phyloP scores from a whole-genome alignment of 2,329 filamentous ascomycete genomes.

The Fonsecaea multimorphosa region DNA sequence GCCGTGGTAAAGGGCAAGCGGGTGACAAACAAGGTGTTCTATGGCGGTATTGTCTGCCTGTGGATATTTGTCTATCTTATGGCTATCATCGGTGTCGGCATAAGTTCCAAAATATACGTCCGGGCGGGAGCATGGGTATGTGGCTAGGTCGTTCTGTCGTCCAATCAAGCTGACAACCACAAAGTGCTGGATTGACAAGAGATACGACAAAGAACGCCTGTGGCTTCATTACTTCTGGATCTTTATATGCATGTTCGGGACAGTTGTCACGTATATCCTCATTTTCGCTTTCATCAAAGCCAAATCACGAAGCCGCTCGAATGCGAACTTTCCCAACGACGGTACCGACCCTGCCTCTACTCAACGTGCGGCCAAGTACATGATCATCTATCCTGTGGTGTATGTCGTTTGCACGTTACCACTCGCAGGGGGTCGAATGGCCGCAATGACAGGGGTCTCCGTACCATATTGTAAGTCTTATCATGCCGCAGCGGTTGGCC shows the following conservation, averaged over 20 bases:
- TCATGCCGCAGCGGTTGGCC: slow-evolving; percentile 41
- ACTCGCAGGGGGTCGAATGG: slow-evolving; percentile 58
- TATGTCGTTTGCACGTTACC: slow-evolving; percentile 71
- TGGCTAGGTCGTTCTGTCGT: slow-evolving; percentile 30
- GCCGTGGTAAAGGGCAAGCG: slow-evolving; percentile 57
- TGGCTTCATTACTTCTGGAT: slow-evolving; percentile 63
- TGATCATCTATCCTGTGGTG: slow-evolving; percentile 55
- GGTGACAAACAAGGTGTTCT: slow-evolving; percentile 54
- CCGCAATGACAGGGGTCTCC: slow-evolving; percentile 45
- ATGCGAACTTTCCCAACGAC: slow-evolving; percentile 42
- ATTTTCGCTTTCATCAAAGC: slow-evolving; percentile 40
- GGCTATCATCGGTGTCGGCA: slow-evolving; percentile 54
- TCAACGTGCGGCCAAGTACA: slow-evolving; percentile 54
- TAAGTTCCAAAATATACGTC: slow-evolving; percentile 53
- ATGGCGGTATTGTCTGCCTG: slow-evolving; percentile 50
- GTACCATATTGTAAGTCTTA: slow-evolving; percentile 43
- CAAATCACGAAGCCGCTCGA: slow-evolving; percentile 11
- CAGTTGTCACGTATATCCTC: slow-evolving; percentile 56
- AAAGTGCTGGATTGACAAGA: slow-evolving; percentile 58
- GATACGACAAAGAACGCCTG: slow-evolving; percentile 54
- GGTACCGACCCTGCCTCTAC: slow-evolving; percentile 46
- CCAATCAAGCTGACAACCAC: slow-evolving; percentile 13
- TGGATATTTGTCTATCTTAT: slow-evolving; percentile 56
- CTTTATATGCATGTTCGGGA: slow-evolving; percentile 60
- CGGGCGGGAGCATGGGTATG: slow-evolving; percentile 59